Base-by-base conservation (phyloP, 108 stramenopile species). In the Cyclostephanos invisitatus region DNA sequence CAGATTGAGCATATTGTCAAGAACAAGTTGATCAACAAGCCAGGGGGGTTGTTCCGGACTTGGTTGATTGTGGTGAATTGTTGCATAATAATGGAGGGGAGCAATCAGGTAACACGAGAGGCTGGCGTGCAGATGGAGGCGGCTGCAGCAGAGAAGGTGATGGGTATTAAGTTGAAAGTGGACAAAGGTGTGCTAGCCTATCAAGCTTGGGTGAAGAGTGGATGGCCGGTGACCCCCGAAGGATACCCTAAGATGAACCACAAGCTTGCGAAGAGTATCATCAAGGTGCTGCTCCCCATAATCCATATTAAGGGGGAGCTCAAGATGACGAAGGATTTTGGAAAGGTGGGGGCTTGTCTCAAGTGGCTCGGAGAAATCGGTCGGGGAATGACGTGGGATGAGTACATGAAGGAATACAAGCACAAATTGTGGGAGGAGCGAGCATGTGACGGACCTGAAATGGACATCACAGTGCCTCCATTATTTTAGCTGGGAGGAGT, bases 281-380 rank as follows among this genome's bases (percentile, higher is more conserved):
- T 53, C 24, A 53, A 53, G 51, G 20, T 53, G 22, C 24, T 53
- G 51, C 51, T 53, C 2, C 51, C 51, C 18, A 53, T 24, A 7
- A 53, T 53, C 21, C 18, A 21, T 1, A 21, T 25, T 24, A 53
- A 21, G 51, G 51, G 22, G 18, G 40, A 42, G 40, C 40, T 42
- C 40, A 21, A 24, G 51, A 53, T 53, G 51, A n/a, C n/a, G n/a
- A 53, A 53, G 24, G 18, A 53, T 25, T 53, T 53, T 25, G 24
- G 7, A 0, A 25, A 1, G 51, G 24, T 53, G 51, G 51, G 22
- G 24, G 51, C 21, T 7, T 53, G 51, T 53, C 22, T 53, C 18
- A 53, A 53, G 51, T 20, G 18, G 51, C 51, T 53, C 6, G 51
- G 51, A 25, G 24, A 25, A 24, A 53, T 53, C 7, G 51, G 5